Base-by-base conservation (phyloP, 2,329 filamentous ascomycete species). In the Cyclaneusma minus region DNA sequence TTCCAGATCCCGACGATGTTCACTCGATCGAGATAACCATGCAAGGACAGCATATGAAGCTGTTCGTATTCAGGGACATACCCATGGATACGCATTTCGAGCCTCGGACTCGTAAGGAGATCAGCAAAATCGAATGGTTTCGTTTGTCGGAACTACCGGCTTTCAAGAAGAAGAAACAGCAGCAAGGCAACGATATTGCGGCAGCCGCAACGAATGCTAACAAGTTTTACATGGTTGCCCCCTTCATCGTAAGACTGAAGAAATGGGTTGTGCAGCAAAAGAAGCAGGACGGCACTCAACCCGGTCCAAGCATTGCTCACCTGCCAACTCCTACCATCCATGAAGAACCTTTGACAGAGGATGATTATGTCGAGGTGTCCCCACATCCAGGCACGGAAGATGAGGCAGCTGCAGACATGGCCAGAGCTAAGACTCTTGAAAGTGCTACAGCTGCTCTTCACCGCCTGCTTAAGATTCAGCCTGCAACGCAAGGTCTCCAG, bases 161-260 rank as follows among this genome's bases (percentile, higher is more conserved):
- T 0, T 73, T 82, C 41, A 80, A 78, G 48, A 71, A 63, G 38
- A 84, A 77, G 45, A 49, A 49, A 24, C 62, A 68, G 29, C 63
- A 71, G n/a, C 63, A 69, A 23, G 64, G 75, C 26, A 55, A 51
- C 9, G 50, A 49, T 17, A 58, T 57, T 9, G 60, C 64, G 18
- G 61, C 66, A 8, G 52, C 68, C 8, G 55, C 56, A 9, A 52
- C 62, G 3, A 81, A 77, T 39, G 72, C 73, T 21, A 84, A 81
- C 49, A 94, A 87, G 45, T 95, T 94, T 49, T 98, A 94, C 54
- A 94, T 95, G 82, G 89, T 98, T 11, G 84, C 84, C 0, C 85
- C 87, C 0, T 98, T 98, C 46, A 60, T 95, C 29, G 72, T 72
- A 2, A 79, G 73, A 5, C 54, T 98, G 25, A 85, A 83, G 51